phyloP scores from a whole-genome alignment of 352 stramenopile species.

The Phytophthora pisi region DNA sequence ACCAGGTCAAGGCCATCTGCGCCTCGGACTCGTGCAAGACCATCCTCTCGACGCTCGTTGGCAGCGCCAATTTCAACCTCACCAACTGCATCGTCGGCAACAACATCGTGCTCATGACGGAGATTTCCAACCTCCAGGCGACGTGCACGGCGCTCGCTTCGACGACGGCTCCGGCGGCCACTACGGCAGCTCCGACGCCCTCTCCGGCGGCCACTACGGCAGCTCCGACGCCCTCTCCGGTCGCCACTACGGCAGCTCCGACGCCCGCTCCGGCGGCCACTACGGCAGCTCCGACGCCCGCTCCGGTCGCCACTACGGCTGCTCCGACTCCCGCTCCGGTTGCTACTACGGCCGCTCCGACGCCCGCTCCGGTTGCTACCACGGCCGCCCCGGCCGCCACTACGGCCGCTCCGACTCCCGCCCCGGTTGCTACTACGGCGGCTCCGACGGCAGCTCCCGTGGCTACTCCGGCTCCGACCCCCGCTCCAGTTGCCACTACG shows the following conservation, averaged over 20 bases:
- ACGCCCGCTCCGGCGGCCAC: not conserved
- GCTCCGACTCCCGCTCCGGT: too few species aligned
- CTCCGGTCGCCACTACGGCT: too few species aligned
- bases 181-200: not conserved
- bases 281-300: too few species aligned
- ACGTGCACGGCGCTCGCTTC: slow-evolving; percentile 44
- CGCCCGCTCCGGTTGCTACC: too few species aligned
- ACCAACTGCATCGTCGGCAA: slow-evolving; percentile 62
- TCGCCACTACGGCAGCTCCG: not conserved
- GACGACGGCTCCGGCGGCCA: slow-evolving; percentile 3
- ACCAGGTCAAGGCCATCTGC: slow-evolving; percentile 49
- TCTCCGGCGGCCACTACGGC: slow-evolving; percentile 5
- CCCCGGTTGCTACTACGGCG: too few species aligned
- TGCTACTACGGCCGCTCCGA: too few species aligned
- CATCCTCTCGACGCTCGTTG: slow-evolving; percentile 50
- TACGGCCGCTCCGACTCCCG: too few species aligned
- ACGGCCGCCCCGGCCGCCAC: too few species aligned
- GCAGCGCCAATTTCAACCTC: slow-evolving; percentile 54
- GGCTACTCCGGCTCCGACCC: too few species aligned
- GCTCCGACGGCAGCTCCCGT: too few species aligned
- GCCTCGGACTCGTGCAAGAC: slow-evolving; percentile 47
- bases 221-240: slow-evolving; percentile 10
- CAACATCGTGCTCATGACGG: slow-evolving; percentile 52
- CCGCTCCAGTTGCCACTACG: too few species aligned
- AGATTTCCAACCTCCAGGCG: slow-evolving; percentile 49